Evolutionary conservation across 139 green algal species (phyloP), one percentile per base, ranked within the genome.

Genomic region (Chlamydomonas eustigma): DNA sequence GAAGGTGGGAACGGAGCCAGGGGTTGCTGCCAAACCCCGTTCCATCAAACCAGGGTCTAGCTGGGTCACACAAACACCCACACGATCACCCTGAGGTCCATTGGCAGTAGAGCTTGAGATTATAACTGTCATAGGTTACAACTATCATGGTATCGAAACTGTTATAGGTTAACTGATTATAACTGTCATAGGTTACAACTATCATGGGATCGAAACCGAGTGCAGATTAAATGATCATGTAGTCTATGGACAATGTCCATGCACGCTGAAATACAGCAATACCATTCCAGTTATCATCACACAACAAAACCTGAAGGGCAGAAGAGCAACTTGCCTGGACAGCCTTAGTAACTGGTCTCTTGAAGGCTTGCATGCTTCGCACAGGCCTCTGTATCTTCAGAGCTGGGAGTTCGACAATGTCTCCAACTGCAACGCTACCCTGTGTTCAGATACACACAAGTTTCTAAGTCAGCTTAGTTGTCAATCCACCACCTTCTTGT

Each of bases 281-380:
- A n/a, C n/a, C n/a, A n/a, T n/a, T n/a, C n/a, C n/a, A n/a, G n/a
- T n/a, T n/a, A n/a, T n/a, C n/a, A n/a, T n/a, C n/a, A n/a, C n/a
- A 58, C 44, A 28, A 58, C 44, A 58, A 12, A 28, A 18, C 44
- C 44, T 58, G 44, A 28, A 58, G 12, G 12, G 44, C 44, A 12
- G 12, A 58, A 12, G 18, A 18, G 18, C 44, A 58, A 18, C 44
- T 18, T 18, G 18, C 44, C 44, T 58, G 44, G 12, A 72, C 28
- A 24, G 58, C 76, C 50, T 63, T 76, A 12, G 12, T 74, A 28
- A 96, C 89, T 3, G 93, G 85, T 37, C 74, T 39, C 50, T 84
- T 83, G 87, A 98, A 97, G 84, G 95, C 89, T 80, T 99, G 69
- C 81, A 99, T 96, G 76, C 86, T 94, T 71, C 94, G 94, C 12